These are phyloP conservation scores for Salix dunnii DNA, from an alignment of 345 rosid species.

Conservation along the genomic window DNA sequence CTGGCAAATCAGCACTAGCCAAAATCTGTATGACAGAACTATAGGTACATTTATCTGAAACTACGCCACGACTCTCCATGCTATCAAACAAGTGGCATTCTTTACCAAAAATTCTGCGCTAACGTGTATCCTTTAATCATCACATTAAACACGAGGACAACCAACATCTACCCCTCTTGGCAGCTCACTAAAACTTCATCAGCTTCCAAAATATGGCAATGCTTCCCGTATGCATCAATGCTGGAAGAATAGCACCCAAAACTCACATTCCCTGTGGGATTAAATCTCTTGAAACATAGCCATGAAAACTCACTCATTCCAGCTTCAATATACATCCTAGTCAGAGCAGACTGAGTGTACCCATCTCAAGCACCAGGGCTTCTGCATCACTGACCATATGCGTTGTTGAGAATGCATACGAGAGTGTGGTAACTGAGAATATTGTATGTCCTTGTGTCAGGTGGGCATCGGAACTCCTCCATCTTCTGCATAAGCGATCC, in stretches of 20 bases:
- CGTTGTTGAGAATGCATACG: conserved; percentile 79
- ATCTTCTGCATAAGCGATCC: no score
- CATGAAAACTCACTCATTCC: conserved; percentile 75
- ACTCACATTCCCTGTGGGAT: conserved; percentile 57
- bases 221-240: conserved; percentile 79
- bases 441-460: conserved; percentile 86
- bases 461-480: conserved; percentile 63
- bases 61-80: conserved; percentile 57
- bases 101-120: conserved; percentile 46
- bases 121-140: conserved; percentile 89
- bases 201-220: conserved; percentile 56
- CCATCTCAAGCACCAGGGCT: conserved; percentile 68
- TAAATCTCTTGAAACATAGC: conserved; percentile 81
- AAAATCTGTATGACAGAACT: conserved; percentile 64
- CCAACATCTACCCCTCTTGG: no score
- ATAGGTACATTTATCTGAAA: conserved; percentile 71
- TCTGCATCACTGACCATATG: conserved; percentile 74
- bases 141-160: conserved; percentile 70
- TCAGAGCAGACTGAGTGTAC: conserved; percentile 80
- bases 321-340: conserved; percentile 77
- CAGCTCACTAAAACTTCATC: conserved; percentile 60
- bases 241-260: conserved; percentile 78
- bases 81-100: conserved; percentile 72
- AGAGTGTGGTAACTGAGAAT: conserved; percentile 78
- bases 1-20: conserved; percentile 57